Base-by-base conservation (phyloP, 108 stramenopile species). In the Stephanodiscus triporus region DNA sequence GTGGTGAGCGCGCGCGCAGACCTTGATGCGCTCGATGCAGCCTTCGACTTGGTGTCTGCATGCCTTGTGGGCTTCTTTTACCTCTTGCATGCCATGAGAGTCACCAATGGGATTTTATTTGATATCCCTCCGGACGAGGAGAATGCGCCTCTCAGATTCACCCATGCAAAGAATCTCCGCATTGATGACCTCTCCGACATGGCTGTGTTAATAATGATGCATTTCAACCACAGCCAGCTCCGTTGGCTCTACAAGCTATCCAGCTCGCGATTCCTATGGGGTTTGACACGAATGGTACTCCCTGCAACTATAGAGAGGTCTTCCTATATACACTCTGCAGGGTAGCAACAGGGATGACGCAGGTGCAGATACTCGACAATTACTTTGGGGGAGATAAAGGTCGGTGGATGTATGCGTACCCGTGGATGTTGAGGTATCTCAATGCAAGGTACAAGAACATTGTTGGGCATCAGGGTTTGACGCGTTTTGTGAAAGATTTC, bases 381-480 rank as follows among this genome's bases (percentile, higher is more conserved):
- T 55, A 55, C 24, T 23, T 55, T 2, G 54, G 54, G 1, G 54
- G 54, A 1, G 54, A 24, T 3, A 4, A 23, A 0, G 23, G 10
- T 24, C 6, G 23, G 6, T 55, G 54, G 54, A 4, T 3, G 22
- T 24, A 23, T 3, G 54, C 22, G 5, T 55, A 23, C 22, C 19
- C 10, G 24, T 55, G 54, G 54, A 55, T 24, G 19, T 3, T 55
- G 2, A 11, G 2, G n/a, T 55, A 55, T 6, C 54, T 55, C 6
- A 20, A 55, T 6, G 24, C 2, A 2, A 55, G 54, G 23, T 55
- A 55, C 54, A 55, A 23, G 22, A 23, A 55, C 20, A 55, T 55
- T 24, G 5, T 55, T 6, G 54, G 23, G 22, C 54, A 55, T 55
- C 54, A 55, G 23, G 54, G 54, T 23, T 6, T 55, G 54, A 55